Base-by-base conservation (phyloP, 768 basidiomycete genomes). In the Leccinum obscurum region DNA sequence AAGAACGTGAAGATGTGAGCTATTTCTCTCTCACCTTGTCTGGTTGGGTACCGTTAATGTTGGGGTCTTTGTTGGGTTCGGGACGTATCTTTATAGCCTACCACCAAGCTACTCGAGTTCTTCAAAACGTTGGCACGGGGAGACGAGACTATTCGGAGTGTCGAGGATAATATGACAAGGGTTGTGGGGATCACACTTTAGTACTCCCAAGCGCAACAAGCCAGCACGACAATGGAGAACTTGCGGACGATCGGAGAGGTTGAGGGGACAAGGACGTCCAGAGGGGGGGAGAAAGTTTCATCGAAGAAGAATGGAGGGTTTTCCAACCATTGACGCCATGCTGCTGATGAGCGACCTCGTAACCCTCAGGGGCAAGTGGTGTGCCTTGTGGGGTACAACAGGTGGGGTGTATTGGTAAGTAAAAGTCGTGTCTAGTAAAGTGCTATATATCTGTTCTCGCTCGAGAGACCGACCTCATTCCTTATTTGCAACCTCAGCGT, bases 71-170 rank as follows among this genome's bases (percentile, higher is more conserved):
- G 17, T 44, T 1, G 4, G 4, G n/a, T 37, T 37, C 35, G 14
- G 13, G 35, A 6, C 35, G 35, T 13, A 37, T 37, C 5, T 37
- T 37, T 4, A n/a, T 4, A 77, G 75, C 77, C 76, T 26, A 75
- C 69, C 1, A 66, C 72, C 55, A 75, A 77, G 57, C 50, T 77
- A 1, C 62, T 77, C 20, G 69, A 71, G 44, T 77, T 73, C 58
- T 74, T 75, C 66, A 73, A 71, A 8, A 35, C 9, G 28, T 55
- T 72, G 56, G 55, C 69, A 3, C 48, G 34, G 0, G 64, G 61
- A 9, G 70, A 76, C 44, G 17, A 62, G 9, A 58, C 56, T 2
- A 20, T 44, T 3, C 60, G 60, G 28, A 15, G 9, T 0, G 2
- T 6, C 0, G 58, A 41, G 2, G 4, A n/a, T 2, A 32, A 7